A percentile compares a stretch with the other conserved stretches of the same genome.
phyloP scores from a whole-genome alignment of 1,284 basidiomycete species.

The Ustilago lituana region DNA sequence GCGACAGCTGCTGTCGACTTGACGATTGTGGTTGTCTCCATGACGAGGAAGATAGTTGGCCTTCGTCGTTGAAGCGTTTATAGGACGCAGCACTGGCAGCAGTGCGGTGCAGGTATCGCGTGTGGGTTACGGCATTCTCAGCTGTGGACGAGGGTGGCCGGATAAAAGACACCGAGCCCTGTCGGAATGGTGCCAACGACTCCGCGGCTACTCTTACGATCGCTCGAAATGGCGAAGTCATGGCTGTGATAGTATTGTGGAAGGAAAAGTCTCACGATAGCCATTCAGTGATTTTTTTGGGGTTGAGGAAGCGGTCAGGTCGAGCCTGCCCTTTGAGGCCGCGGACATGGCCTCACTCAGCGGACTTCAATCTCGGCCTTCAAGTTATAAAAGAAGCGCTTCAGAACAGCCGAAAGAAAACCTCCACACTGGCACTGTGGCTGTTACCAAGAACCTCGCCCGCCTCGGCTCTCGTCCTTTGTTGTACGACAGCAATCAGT shows the following conservation, averaged over 20 bases:
- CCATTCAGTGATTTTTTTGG: background rate
- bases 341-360: too few species aligned
- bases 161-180: background rate
- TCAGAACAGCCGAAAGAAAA: too few species aligned
- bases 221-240: slow-evolving; percentile 6
- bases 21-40: slow-evolving; percentile 4
- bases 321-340: too few species aligned
- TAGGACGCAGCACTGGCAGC: background rate
- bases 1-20: slow-evolving; percentile 28
- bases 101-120: slow-evolving; percentile 1
- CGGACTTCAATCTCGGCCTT: too few species aligned
- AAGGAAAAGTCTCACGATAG: background rate
- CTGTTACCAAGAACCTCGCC: too few species aligned
- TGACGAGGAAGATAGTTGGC: background rate
- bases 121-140: background rate
- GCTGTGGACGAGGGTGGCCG: background rate
- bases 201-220: slow-evolving; percentile 2
- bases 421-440: too few species aligned
- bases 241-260: slow-evolving; percentile 1
- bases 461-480: too few species aligned
- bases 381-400: too few species aligned
- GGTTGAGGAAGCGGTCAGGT: too few species aligned
- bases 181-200: background rate
- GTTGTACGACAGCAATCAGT: slow-evolving; percentile 3
- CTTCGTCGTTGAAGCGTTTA: slow-evolving; percentile 8